Evolutionary conservation across 2,329 filamentous ascomycete species (phyloP).

Genomic region (Ascochyta clinopodiicola): DNA sequence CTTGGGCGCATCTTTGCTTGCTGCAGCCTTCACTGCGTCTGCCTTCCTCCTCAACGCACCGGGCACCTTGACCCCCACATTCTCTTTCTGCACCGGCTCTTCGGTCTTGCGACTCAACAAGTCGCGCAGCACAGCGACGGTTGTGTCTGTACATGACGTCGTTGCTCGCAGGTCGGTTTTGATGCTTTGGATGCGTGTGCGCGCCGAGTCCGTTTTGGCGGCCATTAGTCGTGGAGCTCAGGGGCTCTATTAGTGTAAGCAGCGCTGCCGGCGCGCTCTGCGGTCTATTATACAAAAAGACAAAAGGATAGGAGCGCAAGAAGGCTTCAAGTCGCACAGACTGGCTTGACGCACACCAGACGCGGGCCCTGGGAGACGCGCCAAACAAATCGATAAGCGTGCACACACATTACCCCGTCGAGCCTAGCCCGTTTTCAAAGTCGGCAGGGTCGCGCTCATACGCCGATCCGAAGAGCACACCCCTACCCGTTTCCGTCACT

Average conservation of each 20-base stretch:
- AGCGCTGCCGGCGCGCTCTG: slow-evolving; percentile 18
- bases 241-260: slow-evolving; percentile 12
- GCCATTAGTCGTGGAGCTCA: slow-evolving; percentile 33
- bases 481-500: slow-evolving; percentile 1
- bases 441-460: slow-evolving; percentile 5
- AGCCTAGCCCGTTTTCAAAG: neutral
- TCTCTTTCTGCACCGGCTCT: slow-evolving; percentile 43
- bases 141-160: slow-evolving; percentile 58
- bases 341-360: slow-evolving; percentile 3
- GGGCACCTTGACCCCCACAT: slow-evolving; percentile 38
- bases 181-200: slow-evolving; percentile 57
- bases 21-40: slow-evolving; percentile 37
- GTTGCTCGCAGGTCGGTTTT: slow-evolving; percentile 56
- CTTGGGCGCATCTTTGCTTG: slow-evolving; percentile 46
- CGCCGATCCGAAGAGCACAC: neutral
- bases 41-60: slow-evolving; percentile 34
- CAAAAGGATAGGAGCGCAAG: slow-evolving; percentile 12
- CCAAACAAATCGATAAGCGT: slow-evolving; percentile 19
- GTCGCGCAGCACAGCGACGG: slow-evolving; percentile 54
- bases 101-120: slow-evolving; percentile 50
- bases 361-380: slow-evolving; percentile 6
- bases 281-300: slow-evolving; percentile 7
- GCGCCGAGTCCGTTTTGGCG: slow-evolving; percentile 40
- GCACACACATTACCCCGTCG: slow-evolving; percentile 7
- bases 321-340: slow-evolving; percentile 9